Evolutionary conservation across 495 filamentous ascomycete genomes (phyloP).

Genomic region (Penicillium alfredii): DNA sequence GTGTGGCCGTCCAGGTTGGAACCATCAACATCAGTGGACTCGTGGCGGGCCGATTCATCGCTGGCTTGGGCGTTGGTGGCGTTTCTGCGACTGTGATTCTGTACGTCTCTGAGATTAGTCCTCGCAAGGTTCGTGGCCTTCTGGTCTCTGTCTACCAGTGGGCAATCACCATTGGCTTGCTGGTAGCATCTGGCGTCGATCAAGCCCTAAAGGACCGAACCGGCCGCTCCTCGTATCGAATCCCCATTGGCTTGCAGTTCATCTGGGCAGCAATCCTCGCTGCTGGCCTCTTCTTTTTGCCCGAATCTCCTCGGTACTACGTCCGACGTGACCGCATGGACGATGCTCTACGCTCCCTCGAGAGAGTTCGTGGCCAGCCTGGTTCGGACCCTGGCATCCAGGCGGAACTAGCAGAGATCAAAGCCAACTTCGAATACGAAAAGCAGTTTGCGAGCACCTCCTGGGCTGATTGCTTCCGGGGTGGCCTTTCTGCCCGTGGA

Average conservation of each 20-base stretch:
- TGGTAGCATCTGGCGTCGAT: constrained; percentile 64
- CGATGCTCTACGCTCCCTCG: constrained; percentile 33
- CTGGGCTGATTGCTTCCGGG: constrained; percentile 58
- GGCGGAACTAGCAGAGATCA: constrained; percentile 65
- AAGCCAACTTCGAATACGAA: constrained; percentile 66
- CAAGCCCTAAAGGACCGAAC: constrained; percentile 55
- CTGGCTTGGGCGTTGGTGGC: constrained; percentile 67
- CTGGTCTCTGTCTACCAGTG: constrained; percentile 65
- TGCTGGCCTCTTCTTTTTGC: constrained; percentile 62
- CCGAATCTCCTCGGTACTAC: constrained; percentile 64
- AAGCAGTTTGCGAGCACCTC: constrained; percentile 45
- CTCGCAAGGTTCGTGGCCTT: constrained; percentile 57
- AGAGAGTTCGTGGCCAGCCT: constrained; percentile 37
- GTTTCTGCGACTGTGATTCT: constrained; percentile 66
- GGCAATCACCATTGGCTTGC: constrained; percentile 63
- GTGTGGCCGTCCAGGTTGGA: constrained; percentile 55
- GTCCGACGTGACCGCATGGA: constrained; percentile 46
- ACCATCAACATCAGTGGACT: constrained; percentile 44
- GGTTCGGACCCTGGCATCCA: constrained; percentile 54
- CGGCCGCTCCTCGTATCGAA: constrained; percentile 59
- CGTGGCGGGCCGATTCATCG: constrained; percentile 62
- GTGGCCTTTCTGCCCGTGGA: constrained; percentile 41
- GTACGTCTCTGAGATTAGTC: constrained; percentile 60
- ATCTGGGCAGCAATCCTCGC: constrained; percentile 61
- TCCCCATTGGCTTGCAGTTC: constrained; percentile 62